Evolutionary conservation across 352 stramenopile species (phyloP).

Genomic region (Phytophthora cryptogea): DNA sequence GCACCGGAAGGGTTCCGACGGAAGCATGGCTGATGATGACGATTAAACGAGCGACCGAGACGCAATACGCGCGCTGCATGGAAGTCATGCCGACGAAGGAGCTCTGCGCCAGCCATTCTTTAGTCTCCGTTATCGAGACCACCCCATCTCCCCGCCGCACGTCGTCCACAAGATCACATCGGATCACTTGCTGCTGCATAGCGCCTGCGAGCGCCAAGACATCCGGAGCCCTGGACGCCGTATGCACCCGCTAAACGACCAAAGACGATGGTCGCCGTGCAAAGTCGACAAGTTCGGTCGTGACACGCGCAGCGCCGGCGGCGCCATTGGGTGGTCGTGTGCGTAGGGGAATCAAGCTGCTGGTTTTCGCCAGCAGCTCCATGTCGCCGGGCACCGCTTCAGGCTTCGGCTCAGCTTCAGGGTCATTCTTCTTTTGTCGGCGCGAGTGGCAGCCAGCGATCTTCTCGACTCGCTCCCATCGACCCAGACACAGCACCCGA

Average conservation of each 20-base stretch:
- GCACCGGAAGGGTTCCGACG: no score
- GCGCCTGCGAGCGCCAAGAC: slow-evolving; percentile 16
- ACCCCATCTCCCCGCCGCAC: background rate
- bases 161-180: slow-evolving; percentile 20
- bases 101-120: slow-evolving; percentile 12
- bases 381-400: slow-evolving; percentile 20
- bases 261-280: slow-evolving; percentile 25
- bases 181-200: slow-evolving; percentile 16
- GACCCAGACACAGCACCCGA: slow-evolving; percentile 5
- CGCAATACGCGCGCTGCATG: background rate
- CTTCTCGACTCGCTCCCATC: background rate
- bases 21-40: background rate
- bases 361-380: slow-evolving; percentile 24
- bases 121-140: slow-evolving; percentile 1
- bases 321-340: slow-evolving; percentile 27
- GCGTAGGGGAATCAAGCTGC: slow-evolving; percentile 14
- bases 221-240: slow-evolving; percentile 24
- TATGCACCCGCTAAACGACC: slow-evolving; percentile 26
- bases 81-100: background rate
- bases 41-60: background rate
- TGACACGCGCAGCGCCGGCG: slow-evolving; percentile 15
- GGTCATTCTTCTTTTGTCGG: slow-evolving; percentile 23
- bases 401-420: background rate
- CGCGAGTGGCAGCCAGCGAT: slow-evolving; percentile 5
- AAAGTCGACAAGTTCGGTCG: slow-evolving; percentile 10